phyloP scores from a whole-genome alignment of 306 rosid genomes.

The Luffa acutangula region DNA sequence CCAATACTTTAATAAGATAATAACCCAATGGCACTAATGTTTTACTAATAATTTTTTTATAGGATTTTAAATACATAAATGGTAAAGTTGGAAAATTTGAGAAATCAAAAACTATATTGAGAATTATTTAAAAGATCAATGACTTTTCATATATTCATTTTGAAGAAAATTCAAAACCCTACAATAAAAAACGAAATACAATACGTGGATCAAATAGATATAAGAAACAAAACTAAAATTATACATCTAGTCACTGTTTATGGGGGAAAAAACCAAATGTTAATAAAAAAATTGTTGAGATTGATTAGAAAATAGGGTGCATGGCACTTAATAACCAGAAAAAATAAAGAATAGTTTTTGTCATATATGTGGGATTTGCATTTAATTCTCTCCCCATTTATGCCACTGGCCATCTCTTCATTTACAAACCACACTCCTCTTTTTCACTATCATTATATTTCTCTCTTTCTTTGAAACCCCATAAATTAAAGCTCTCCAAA shows the following conservation, averaged over 20 bases:
- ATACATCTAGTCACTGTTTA: not conserved
- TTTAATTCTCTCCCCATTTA: conserved; percentile 2
- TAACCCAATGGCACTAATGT: too few relatives aligned
- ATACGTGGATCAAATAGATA: not conserved
- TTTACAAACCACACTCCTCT: not conserved
- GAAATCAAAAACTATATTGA: too few relatives aligned
- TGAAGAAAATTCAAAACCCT: not conserved
- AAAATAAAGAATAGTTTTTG: not conserved
- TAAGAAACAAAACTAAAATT: not conserved
- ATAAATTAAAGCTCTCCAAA: too few relatives aligned
- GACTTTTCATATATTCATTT: not conserved
- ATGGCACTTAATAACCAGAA: not conserved
- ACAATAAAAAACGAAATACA: too few relatives aligned
- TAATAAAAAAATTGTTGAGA: conserved; percentile 38
- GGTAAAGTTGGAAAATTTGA: too few relatives aligned
- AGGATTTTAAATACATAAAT: too few relatives aligned
- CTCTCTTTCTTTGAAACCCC: not conserved
- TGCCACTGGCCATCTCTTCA: conserved; percentile 4
- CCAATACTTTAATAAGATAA: too few relatives aligned
- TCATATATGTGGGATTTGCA: not conserved
- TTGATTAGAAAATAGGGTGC: not conserved
- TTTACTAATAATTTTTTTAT: too few relatives aligned
- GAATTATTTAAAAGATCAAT: too few relatives aligned
- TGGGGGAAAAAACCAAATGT: conserved; percentile 10
- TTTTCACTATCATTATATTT: not conserved